Evolutionary conservation across 495 filamentous ascomycete genomes (phyloP).

Genomic region (Hyaloscypha bicolor): DNA sequence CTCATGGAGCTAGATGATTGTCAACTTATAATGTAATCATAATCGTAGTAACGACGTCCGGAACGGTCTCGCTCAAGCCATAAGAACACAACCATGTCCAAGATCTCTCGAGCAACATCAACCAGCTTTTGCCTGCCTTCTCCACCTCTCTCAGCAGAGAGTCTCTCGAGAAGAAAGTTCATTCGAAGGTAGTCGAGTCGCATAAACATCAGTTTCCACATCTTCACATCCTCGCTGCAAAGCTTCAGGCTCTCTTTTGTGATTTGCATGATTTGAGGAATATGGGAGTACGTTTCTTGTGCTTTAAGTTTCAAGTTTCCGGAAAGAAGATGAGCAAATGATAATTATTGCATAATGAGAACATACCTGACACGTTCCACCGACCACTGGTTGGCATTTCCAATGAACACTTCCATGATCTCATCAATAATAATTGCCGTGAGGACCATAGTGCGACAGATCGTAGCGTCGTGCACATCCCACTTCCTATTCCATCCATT

Average conservation of each 20-base stretch:
- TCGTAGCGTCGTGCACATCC: conserved; percentile 9
- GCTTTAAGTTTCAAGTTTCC: conserved; percentile 10
- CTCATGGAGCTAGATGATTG: not conserved
- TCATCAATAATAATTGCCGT: conserved; percentile 16
- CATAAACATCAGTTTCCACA: conserved; percentile 37
- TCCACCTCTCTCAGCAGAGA: conserved; percentile 11
- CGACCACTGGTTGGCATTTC: conserved; percentile 44
- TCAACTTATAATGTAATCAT: conserved; percentile 56
- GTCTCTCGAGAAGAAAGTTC: conserved; percentile 23
- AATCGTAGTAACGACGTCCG: conserved; percentile 50
- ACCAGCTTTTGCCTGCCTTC: conserved; percentile 15
- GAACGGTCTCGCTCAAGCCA: conserved; percentile 22
- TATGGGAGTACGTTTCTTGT: not conserved
- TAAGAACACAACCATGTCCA: conserved; percentile 12
- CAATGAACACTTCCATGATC: conserved; percentile 41
- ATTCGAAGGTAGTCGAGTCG: conserved; percentile 33
- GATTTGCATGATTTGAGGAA: conserved; percentile 26
- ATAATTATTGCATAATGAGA: not conserved
- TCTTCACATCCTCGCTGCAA: conserved; percentile 30
- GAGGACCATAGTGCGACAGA: conserved; percentile 5
- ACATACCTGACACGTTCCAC: conserved; percentile 50
- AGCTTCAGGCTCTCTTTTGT: conserved; percentile 36
- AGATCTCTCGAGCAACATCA: conserved; percentile 22
- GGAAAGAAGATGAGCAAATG: not conserved
- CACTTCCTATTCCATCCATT: conserved; percentile 24